Conservation (phyloP, 139 green algal species). For the Micractinium conductrix region DNA sequence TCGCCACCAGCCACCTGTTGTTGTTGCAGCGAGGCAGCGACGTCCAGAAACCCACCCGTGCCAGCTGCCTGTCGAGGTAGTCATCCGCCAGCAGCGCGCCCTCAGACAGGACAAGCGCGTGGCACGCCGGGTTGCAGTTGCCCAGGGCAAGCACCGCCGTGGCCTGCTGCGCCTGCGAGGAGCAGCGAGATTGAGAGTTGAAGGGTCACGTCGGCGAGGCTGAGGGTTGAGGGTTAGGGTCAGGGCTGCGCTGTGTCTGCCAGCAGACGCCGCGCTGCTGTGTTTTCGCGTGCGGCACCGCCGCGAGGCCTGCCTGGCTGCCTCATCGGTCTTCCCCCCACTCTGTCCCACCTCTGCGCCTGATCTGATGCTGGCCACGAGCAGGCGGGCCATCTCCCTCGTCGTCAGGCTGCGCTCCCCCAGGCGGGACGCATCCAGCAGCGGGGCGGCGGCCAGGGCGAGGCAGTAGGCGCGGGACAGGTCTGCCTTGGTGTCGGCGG, state of each 20-base stretch:
- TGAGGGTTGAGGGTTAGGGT: too few relatives aligned
- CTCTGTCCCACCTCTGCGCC: constrained; percentile 6
- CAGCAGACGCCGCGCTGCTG: too few relatives aligned
- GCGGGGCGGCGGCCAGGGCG: constrained; percentile 52
- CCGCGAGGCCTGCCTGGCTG: too few relatives aligned
- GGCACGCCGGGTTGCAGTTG: constrained; percentile 59
- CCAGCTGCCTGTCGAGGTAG: constrained; percentile 39
- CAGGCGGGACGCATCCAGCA: constrained; percentile 25
- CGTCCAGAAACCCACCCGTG: constrained; percentile 35
- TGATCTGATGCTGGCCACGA: constrained; percentile 12
- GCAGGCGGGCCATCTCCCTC: constrained; percentile 51
- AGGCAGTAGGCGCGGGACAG: constrained; percentile 63
- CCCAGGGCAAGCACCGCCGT: constrained; percentile 74
- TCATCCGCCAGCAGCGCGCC: constrained; percentile 64
- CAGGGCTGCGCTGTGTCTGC: too few relatives aligned
- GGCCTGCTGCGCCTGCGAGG: constrained; percentile 39
- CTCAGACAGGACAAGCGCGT: constrained; percentile 62
- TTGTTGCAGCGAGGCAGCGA: too few relatives aligned
- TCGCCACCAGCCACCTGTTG: too few relatives aligned
- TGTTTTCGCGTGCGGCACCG: too few relatives aligned
- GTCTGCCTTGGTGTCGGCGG: constrained; percentile 39
- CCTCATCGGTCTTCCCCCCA: too few relatives aligned
- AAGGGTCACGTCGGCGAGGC: too few relatives aligned
- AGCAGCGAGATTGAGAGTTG: too few relatives aligned
- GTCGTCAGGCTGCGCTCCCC: constrained; percentile 34